Evolutionary conservation across 352 stramenopile genomes (phyloP).

Genomic region (Halophytophthora polymorphica): DNA sequence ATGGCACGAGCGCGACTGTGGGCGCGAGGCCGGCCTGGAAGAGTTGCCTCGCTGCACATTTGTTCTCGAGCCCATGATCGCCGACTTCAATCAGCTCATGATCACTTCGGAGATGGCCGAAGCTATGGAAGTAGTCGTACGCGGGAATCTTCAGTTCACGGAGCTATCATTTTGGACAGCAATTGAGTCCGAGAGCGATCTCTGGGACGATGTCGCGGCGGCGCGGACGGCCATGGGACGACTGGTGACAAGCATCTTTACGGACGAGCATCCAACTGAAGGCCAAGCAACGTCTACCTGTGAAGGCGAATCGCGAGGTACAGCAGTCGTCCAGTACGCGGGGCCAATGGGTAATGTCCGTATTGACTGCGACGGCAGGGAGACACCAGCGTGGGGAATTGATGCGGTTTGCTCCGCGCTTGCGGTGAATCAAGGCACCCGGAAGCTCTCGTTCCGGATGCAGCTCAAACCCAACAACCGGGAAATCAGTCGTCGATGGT

Average conservation of each 20-base stretch:
- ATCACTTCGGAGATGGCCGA: background rate
- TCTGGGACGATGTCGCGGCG: no score
- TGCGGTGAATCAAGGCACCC: background rate
- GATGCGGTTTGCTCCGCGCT: constrained; percentile 6
- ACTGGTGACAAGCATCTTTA: no score
- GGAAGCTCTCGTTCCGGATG: constrained; percentile 1
- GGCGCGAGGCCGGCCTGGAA: background rate
- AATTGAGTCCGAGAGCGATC: background rate
- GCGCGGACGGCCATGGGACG: no score
- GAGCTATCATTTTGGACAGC: background rate
- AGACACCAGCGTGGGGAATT: background rate
- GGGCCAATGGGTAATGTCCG: background rate
- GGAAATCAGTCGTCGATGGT: background rate
- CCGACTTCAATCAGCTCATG: background rate
- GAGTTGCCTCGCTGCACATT: background rate
- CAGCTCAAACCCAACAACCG: background rate
- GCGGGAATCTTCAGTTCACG: background rate
- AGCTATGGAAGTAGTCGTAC: background rate
- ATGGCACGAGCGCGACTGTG: background rate
- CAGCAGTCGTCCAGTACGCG: no score
- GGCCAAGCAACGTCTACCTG: no score
- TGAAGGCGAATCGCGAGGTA: no score
- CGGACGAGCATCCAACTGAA: no score
- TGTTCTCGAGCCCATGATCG: constrained; percentile 1
- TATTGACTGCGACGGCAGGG: background rate